Evolutionary conservation across 2,329 filamentous ascomycete genomes (phyloP), one percentile per base, ranked within the genome.

Genomic region (Tolypocladium capitatum): DNA sequence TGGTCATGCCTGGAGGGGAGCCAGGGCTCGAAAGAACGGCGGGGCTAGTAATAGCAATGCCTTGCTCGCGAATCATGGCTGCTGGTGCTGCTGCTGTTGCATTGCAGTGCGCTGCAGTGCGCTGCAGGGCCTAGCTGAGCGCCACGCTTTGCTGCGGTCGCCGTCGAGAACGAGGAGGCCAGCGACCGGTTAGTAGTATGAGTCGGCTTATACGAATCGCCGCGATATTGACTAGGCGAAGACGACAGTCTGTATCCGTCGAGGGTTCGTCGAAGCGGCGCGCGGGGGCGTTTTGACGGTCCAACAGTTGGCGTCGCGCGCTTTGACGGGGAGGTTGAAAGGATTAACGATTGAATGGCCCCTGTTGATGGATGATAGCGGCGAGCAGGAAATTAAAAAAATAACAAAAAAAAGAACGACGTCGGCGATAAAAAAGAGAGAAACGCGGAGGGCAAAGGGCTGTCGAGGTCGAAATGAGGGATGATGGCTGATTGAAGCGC

Each of bases 1-100:
- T 68, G 44, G 84, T 87, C 68, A 94, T 80, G 58, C 87, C 86
- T 46, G 64, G 64, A 11, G 64, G 64, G 44, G 65, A 68, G 43
- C 57, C 63, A 45, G 64, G 65, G 46, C 62, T 63, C 43, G 60
- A 52, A 47, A 63, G 56, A 56, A 53, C 51, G 51, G 53, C 57
- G 48, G 32, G 31, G 32, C 49, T 49, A 45, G 46, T 49, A 6
- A 47, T 48, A 41, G 32, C 45, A 55, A 60, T 52, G 43, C 57
- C 53, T 54, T 60, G 62, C 49, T 57, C 59, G 51, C 60, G 63
- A 48, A 62, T 61, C 64, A 67, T 65, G 55, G 53, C 61, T 55
- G 21, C 4, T 24, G 21, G 60, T 56, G 20, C n/a, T 7, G 34
- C 21, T 5, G 33, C 24, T 18, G 43, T 38, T 28, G 60, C 62